Conservation (phyloP, 1,284 basidiomycete genomes). For the Tilletia setariae region DNA sequence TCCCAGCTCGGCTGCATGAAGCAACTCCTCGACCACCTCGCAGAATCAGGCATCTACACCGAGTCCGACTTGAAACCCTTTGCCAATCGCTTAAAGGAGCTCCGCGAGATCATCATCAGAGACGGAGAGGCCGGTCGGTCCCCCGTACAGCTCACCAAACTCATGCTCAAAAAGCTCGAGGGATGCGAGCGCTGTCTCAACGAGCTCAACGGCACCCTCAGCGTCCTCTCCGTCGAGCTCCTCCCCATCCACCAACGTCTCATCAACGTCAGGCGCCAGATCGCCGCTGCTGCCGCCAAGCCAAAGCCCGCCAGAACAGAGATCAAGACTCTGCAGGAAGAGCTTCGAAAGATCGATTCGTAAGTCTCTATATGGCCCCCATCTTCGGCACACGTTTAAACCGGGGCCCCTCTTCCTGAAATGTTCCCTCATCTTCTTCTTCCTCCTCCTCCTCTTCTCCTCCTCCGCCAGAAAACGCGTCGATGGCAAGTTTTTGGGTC, state of each 20-base stretch:
- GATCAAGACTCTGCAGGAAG: conserved; percentile 84
- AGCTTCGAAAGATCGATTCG: conserved; percentile 80
- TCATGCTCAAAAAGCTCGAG: conserved; percentile 84
- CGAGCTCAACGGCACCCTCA: conserved; percentile 47
- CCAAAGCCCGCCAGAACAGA: conserved; percentile 79
- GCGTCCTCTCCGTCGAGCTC: conserved; percentile 53
- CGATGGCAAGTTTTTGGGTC: conserved; percentile 91
- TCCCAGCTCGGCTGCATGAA: conserved; percentile 53
- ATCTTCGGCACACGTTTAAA: conserved; percentile 76
- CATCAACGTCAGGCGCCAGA: conserved; percentile 79
- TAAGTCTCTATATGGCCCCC: conserved; percentile 60
- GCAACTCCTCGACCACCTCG: conserved; percentile 51
- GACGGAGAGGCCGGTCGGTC: conserved; percentile 69
- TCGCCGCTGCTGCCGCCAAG: conserved; percentile 83
- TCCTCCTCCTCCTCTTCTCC: conserved; percentile 83
- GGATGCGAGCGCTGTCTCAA: conserved; percentile 64
- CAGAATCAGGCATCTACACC: conserved; percentile 52
- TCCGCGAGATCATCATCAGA: conserved; percentile 48
- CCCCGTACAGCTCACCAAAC: conserved; percentile 78
- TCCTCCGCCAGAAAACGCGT: conserved; percentile 66
- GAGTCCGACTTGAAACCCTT: conserved; percentile 52
- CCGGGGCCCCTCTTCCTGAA: no score
- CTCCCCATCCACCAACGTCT: conserved; percentile 64
- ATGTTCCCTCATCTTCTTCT: conserved; percentile 75
- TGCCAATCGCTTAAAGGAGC: conserved; percentile 41